Conservation (phyloP, 1,284 basidiomycete species). For the Athelia sp. region DNA sequence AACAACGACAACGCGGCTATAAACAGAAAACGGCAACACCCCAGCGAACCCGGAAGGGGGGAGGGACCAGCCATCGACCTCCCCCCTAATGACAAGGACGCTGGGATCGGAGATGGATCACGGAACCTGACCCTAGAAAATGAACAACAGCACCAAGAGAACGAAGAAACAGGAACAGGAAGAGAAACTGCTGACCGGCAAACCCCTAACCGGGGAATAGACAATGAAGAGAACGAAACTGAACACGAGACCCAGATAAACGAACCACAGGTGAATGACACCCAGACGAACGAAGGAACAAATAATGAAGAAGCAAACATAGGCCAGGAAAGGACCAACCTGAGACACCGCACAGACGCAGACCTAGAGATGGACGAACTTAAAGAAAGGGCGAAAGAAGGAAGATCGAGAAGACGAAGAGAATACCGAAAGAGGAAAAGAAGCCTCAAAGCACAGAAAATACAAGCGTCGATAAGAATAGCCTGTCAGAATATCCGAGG, state of each 20-base stretch:
- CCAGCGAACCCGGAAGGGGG: not conserved
- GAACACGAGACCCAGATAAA: no score
- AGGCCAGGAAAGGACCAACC: no score
- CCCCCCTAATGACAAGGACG: not conserved
- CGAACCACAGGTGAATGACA: no score
- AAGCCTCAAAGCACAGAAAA: constrained; percentile 10
- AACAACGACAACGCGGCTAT: not conserved
- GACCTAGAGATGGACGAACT: no score
- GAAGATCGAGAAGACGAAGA: not conserved
- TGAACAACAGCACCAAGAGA: not conserved
- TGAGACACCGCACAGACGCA: no score
- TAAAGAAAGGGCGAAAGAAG: not conserved
- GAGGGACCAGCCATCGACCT: not conserved
- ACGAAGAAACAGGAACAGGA: no score
- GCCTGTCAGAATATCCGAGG: constrained; percentile 6
- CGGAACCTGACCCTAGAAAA: not conserved
- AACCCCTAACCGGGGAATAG: no score
- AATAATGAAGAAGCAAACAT: no score
- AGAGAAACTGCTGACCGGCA: no score
- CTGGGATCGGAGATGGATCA: not conserved
- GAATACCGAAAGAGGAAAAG: constrained; percentile 7
- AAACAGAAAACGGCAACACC: not conserved
- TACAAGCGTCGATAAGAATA: constrained; percentile 6
- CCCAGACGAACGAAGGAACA: no score
- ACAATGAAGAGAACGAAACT: no score